These are phyloP conservation scores for Dimargaris xerosporica DNA, from an alignment of 192 early-diverging fungal genomes.

Conservation along the genomic window DNA sequence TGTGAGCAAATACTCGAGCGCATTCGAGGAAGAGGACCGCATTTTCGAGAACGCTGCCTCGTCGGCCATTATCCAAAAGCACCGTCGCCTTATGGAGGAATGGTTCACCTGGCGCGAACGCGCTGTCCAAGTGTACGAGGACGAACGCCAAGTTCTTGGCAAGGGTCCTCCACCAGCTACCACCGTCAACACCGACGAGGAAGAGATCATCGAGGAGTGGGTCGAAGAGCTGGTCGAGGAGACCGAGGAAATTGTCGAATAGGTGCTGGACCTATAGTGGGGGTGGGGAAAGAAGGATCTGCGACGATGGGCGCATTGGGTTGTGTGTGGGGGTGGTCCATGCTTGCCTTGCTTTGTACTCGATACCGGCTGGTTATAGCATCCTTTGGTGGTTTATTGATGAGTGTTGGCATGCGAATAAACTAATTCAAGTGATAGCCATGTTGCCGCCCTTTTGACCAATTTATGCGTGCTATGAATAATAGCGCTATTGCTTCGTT, in stretches of 20 bases:
- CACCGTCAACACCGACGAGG: slow-evolving; percentile 17
- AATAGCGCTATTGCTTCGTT: too few species aligned
- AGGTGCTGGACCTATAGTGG: too few species aligned
- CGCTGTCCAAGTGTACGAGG: slow-evolving; percentile 40
- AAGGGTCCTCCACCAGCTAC: slow-evolving; percentile 19
- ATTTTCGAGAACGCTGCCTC: slow-evolving; percentile 48
- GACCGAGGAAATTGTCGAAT: slow-evolving; percentile 63
- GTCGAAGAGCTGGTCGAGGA: slow-evolving; percentile 80
- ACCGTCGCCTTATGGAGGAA: slow-evolving; percentile 58
- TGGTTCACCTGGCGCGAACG: slow-evolving; percentile 71
- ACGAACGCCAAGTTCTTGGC: slow-evolving; percentile 37
- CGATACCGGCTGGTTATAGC: too few species aligned
- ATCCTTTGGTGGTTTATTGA: too few species aligned
- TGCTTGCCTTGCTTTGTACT: too few species aligned
- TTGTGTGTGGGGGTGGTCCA: too few species aligned
- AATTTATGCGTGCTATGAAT: too few species aligned
- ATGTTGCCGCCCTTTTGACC: too few species aligned
- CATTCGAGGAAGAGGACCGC: slow-evolving; percentile 85
- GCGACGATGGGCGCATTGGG: too few species aligned
- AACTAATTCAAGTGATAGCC: too few species aligned
- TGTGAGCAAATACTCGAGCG: slow-evolving; percentile 69
- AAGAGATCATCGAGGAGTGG: slow-evolving; percentile 68
- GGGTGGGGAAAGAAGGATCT: too few species aligned
- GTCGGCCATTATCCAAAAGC: slow-evolving; percentile 58
- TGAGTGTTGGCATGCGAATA: too few species aligned